A percentile compares a stretch with the other conserved stretches of the same genome.
These are phyloP conservation scores for Hypoxylon sp. DNA, from an alignment of 2,329 filamentous ascomycete genomes.

Conservation along the genomic window DNA sequence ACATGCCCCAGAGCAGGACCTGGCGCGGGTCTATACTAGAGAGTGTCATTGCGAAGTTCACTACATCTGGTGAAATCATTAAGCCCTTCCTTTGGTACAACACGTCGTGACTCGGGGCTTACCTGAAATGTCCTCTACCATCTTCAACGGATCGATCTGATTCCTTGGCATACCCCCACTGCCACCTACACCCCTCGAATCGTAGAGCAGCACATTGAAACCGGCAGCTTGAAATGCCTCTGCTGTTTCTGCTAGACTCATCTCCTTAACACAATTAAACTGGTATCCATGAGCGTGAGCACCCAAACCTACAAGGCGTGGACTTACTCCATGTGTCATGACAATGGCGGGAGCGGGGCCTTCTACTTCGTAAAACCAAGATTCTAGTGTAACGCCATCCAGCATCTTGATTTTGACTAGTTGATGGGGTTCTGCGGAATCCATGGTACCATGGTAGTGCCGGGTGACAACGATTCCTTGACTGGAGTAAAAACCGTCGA, in stretches of 20 bases:
- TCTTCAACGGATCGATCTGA: constrained; percentile 33
- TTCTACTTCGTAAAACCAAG: constrained; percentile 27
- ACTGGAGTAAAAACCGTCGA: too few species aligned
- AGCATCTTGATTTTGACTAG: constrained; percentile 37
- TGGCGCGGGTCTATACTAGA: constrained; percentile 29
- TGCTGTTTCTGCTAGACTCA: constrained; percentile 35
- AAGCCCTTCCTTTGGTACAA: too few species aligned
- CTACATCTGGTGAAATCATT: constrained; percentile 22
- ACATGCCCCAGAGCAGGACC: constrained; percentile 40
- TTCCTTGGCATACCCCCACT: constrained; percentile 39
- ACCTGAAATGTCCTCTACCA: constrained; percentile 35
- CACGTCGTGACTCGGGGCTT: background rate
- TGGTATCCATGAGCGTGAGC: constrained; percentile 22
- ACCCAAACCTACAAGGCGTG: background rate
- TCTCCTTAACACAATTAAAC: constrained; percentile 45
- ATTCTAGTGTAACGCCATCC: constrained; percentile 35
- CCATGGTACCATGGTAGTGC: constrained; percentile 9
- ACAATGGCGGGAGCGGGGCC: constrained; percentile 34
- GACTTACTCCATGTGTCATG: constrained; percentile 40
- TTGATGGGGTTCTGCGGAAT: background rate
- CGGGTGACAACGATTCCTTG: too few species aligned
- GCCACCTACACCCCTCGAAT: constrained; percentile 35
- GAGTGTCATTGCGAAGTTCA: constrained; percentile 21
- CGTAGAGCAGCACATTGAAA: constrained; percentile 40
- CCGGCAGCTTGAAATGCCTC: constrained; percentile 33